Base-by-base conservation (phyloP, 768 basidiomycete species). In the Candolleomyces eurysporus region DNA sequence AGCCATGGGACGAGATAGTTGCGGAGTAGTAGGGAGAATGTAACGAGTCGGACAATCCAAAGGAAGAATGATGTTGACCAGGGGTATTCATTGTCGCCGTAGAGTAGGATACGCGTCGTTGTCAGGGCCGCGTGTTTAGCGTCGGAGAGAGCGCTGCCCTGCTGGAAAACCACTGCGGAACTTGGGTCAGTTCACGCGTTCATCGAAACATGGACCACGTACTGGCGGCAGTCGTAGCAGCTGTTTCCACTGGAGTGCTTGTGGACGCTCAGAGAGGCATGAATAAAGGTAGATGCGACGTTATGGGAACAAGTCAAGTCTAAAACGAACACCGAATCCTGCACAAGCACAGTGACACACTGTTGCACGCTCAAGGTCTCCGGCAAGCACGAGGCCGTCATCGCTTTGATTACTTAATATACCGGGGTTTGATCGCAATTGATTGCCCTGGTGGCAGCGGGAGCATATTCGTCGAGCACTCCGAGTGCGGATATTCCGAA, bases 1-100 rank as follows among this genome's bases (percentile, higher is more conserved):
- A 88, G 69, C 74, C 83, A 86, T 56, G 90, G 90, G 3, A 83
- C 79, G 61, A 91, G 75, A 67, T 87, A 89, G 0, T 85, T 86
- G 58, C 90, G 82, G 54, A 87, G 76, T 58, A 89, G 66, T 32
- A 90, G 77, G 21, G 81, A 83, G 63, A 90, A 75, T 7, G 80
- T 80, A 52, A 82, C 63, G 58, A 85, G 68, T 65, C 85, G 78
- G 21, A 83, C 67, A 56, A 82, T 57, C 83, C 84, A 87, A 50
- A 81, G 68, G 36, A 83, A 65, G 49, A 83, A 59, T 9, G 74
- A 69, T 16, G 81, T 69, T 72, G 78, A 80, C 66, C 77, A 79
- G 22, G 68, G 59, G 49, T 68, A 61, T 61, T 68, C 63, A 36
- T 74, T 68, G 39, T 71, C 68, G 21, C 72, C 71, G n/a, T 76